phyloP scores from a whole-genome alignment of 2,329 filamentous ascomycete genomes.

The Aureobasidium mangrovei region DNA sequence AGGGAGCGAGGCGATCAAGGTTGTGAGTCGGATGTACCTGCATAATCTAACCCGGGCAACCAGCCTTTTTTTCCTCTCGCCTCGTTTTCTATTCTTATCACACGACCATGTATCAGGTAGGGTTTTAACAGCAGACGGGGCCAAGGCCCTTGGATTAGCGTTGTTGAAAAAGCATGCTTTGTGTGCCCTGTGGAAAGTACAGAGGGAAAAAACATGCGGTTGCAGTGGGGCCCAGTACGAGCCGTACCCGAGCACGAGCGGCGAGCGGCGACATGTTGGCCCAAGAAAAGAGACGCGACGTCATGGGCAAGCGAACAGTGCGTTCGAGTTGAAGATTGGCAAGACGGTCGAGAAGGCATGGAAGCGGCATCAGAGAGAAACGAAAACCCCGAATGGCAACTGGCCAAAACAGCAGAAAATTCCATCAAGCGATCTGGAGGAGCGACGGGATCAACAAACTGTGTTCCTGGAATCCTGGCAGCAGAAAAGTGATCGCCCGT shows the following conservation, averaged over 20 bases:
- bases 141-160: conserved; percentile 3
- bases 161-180: conserved; percentile 8
- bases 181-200: not conserved
- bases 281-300: conserved; percentile 1
- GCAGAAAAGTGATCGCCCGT: not conserved
- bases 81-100: conserved; percentile 10
- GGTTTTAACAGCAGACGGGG: not conserved
- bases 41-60: conserved; percentile 10
- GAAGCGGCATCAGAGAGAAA: too few relatives aligned
- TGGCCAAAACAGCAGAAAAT: not conserved
- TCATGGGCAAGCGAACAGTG: not conserved
- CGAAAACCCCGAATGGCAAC: too few relatives aligned
- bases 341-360: too few relatives aligned
- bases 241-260: conserved; percentile 3
- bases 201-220: not conserved
- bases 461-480: too few relatives aligned
- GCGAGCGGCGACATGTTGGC: not conserved
- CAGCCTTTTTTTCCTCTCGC: not conserved
- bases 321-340: too few relatives aligned
- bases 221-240: conserved; percentile 9
- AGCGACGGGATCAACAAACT: not conserved
- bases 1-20: not conserved
- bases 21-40: conserved; percentile 10
- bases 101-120: not conserved
- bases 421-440: not conserved